Base-by-base conservation (phyloP, 202 grass and related monocot genomes). In the Elaeis oleifera region DNA sequence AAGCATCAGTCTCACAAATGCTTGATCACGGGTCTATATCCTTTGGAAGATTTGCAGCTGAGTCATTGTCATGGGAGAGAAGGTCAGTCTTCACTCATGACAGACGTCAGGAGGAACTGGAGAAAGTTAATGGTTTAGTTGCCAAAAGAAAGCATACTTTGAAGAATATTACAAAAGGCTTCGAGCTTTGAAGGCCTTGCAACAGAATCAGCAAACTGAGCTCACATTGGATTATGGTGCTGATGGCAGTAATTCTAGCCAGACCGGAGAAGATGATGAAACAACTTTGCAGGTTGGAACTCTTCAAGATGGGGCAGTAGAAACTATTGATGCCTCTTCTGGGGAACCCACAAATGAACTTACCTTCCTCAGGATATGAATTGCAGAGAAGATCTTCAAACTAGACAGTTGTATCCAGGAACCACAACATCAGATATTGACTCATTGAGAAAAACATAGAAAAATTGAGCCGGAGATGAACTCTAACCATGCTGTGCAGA, bases 121-220 rank as follows among this genome's bases (percentile, higher is more conserved):
- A 82, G 15, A 99, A 99, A 75, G 92, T 99, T 70, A 99, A 94
- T 61, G 94, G 94, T 39, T 58, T 99, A 75, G 94, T 99, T 66
- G 94, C 94, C 20, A 79, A 99, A 99, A 99, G 67, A 94, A 82
- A 70, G 94, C 94, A 55, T 99, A 94, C 64, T 99, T 99, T 74
- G 94, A 99, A 66, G 94, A 99, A 70, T 91, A 91, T 24, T 99
- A 94, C 72, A 94, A 82, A 75, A 92, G 59, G 56, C 85, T 99
- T 57, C 76, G 94, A 74, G 94, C 87, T 31, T 52, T 99, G 6
- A 99, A 99, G 65, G 85, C 88, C 24, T 54, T 79, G 55, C 80
- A 87, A 65, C 88, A 92, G 65, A 81, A 89, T 71, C 87, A 75
- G 53, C 88, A 89, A 79, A 94, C 82, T 59, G 88, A 89, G 51